phyloP scores from a whole-genome alignment of 768 basidiomycete species.

The Pulveroboletus ravenelii region DNA sequence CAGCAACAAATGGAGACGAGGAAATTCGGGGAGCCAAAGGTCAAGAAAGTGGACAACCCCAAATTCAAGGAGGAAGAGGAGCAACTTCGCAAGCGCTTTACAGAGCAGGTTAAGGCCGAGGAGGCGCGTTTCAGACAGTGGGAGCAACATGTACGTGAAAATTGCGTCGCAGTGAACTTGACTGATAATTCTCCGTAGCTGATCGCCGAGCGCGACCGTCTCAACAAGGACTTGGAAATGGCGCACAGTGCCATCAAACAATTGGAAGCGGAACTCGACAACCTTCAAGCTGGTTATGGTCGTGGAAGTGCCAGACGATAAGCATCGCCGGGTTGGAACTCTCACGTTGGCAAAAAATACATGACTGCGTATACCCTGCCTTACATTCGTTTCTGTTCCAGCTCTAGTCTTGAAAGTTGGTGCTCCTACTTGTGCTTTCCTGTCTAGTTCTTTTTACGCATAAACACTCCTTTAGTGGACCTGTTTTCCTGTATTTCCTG shows the following conservation, averaged over 20 bases:
- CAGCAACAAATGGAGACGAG: slow-evolving; percentile 99
- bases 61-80: slow-evolving; percentile 99
- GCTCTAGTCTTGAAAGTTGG: slow-evolving; percentile 7
- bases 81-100: slow-evolving; percentile 92
- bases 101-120: slow-evolving; percentile 99
- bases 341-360: slow-evolving; percentile 5
- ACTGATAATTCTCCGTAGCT: slow-evolving; percentile 50
- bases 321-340: slow-evolving; percentile 8
- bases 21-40: slow-evolving; percentile 97
- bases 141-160: slow-evolving; percentile 86
- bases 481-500: slow-evolving; percentile 6
- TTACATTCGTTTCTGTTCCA: slow-evolving; percentile 18
- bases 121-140: slow-evolving; percentile 97
- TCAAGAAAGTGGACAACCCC: slow-evolving; percentile 98
- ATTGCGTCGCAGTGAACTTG: background rate
- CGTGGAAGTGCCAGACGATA: slow-evolving; percentile 46
- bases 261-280: slow-evolving; percentile 87
- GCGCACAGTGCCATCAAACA: slow-evolving; percentile 90
- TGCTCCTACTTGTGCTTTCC: slow-evolving; percentile 2
- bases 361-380: slow-evolving; percentile 23
- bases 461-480: slow-evolving; percentile 26
- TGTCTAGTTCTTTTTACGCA: background rate
- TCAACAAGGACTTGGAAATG: slow-evolving; percentile 97
- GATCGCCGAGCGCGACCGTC: slow-evolving; percentile 94
- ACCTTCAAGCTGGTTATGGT: slow-evolving; percentile 80